Evolutionary conservation across 306 rosid genomes (phyloP).

Genomic region (Ochetophila trinervis): DNA sequence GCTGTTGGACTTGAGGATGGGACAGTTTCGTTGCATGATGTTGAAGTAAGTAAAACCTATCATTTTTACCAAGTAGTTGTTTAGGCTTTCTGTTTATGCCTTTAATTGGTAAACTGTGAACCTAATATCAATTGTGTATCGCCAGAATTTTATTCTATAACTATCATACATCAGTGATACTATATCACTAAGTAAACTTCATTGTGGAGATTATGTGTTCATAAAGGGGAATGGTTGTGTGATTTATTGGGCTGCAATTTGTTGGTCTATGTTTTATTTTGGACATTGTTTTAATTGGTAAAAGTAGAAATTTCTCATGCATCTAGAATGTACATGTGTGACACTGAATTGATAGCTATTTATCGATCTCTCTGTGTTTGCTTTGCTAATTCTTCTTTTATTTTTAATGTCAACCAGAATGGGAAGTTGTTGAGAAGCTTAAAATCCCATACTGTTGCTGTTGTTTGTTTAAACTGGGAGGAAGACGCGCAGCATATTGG

Average conservation of each 20-base stretch:
- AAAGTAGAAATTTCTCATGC: not conserved
- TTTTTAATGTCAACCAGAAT: slow-evolving; percentile 49
- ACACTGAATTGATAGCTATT: not conserved
- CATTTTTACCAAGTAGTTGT: not conserved
- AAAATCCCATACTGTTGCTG: slow-evolving; percentile 69
- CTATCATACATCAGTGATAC: too few relatives aligned
- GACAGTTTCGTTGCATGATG: slow-evolving; percentile 79
- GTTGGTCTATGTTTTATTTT: not conserved
- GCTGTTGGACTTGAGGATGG: slow-evolving; percentile 93
- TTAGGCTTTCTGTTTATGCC: not conserved
- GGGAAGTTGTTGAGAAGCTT: slow-evolving; percentile 83
- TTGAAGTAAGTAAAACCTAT: slow-evolving; percentile 55
- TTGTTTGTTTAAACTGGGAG: slow-evolving; percentile 85
- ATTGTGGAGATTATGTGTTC: too few relatives aligned
- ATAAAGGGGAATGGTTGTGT: too few relatives aligned
- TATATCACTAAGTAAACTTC: too few relatives aligned
- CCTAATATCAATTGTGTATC: too few relatives aligned
- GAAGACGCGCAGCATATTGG: slow-evolving; percentile 58
- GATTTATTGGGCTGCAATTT: not conserved
- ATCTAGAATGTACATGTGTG: not conserved
- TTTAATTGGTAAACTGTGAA: not conserved
- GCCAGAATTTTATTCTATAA: too few relatives aligned
- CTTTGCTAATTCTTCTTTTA: slow-evolving; percentile 21
- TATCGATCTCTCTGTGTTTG: not conserved
- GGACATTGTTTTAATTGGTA: not conserved